These are phyloP conservation scores for Penicillium capsulatum DNA, from an alignment of 2,329 filamentous ascomycete genomes.

Conservation along the genomic window DNA sequence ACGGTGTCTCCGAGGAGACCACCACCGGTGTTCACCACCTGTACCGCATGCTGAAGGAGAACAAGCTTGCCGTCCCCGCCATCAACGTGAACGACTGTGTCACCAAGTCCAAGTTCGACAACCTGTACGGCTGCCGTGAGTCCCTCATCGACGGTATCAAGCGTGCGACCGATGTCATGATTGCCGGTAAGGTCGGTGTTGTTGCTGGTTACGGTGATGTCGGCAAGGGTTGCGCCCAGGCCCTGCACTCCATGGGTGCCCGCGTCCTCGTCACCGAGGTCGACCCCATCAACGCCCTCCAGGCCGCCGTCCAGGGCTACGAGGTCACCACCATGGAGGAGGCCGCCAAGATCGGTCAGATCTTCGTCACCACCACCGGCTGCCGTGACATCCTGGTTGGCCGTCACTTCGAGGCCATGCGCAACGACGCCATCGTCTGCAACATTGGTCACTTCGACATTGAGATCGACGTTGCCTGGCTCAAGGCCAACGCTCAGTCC, in stretches of 20 bases:
- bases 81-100: slow-evolving; percentile 99
- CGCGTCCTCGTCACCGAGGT: slow-evolving; percentile 95
- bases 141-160: slow-evolving; percentile 99
- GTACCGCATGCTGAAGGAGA: slow-evolving; percentile 94
- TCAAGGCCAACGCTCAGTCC: slow-evolving; percentile 92
- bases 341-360: slow-evolving; percentile 81
- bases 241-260: slow-evolving; percentile 94
- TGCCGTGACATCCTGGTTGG: slow-evolving; percentile 96
- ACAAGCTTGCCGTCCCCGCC: slow-evolving; percentile 82
- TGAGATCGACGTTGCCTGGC: slow-evolving; percentile 99
- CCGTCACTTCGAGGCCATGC: slow-evolving; percentile 90
- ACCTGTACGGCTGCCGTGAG: slow-evolving; percentile 98
- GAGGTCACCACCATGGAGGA: slow-evolving; percentile 98
- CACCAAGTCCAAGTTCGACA: slow-evolving; percentile 99
- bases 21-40: slow-evolving; percentile 99
- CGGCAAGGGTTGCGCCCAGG: slow-evolving; percentile 96
- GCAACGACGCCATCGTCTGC: slow-evolving; percentile 97
- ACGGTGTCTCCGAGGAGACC: slow-evolving; percentile 97
- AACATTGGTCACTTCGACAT: slow-evolving; percentile 99
- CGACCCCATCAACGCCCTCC: slow-evolving; percentile 98
- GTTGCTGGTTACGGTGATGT: slow-evolving; percentile 99
- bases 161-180: slow-evolving; percentile 99
- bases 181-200: slow-evolving; percentile 96
- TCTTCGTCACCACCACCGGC: slow-evolving; percentile 98
- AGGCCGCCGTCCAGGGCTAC: slow-evolving; percentile 95